Evolutionary conservation across 169 alveolate genomes (phyloP).

Genomic region (Miamiensis avidus): DNA sequence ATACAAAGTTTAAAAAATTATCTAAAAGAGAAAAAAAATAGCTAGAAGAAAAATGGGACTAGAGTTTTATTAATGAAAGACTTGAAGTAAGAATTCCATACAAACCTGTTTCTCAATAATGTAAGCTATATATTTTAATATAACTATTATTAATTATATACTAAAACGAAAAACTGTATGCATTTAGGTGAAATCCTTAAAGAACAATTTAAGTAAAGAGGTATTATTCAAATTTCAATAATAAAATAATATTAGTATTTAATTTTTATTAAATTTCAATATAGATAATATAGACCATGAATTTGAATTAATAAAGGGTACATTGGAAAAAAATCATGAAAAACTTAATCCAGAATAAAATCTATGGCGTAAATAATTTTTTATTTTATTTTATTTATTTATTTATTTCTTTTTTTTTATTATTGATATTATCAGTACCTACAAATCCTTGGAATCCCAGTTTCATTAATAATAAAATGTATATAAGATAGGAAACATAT

Average conservation of each 20-base stretch:
- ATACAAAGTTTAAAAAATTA: no score
- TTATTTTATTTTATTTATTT: no score
- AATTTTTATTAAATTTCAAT: no score
- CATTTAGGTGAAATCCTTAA: neutral
- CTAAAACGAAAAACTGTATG: no score
- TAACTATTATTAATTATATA: no score
- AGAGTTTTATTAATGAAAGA: neutral
- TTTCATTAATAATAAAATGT: neutral
- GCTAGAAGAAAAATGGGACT: neutral
- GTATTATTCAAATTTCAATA: neutral
- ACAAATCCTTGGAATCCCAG: neutral
- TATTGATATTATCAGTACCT: neutral
- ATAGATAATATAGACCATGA: neutral
- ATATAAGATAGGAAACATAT: neutral
- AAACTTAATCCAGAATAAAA: neutral
- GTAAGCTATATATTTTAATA: no score
- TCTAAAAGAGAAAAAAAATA: no score
- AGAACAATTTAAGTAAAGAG: neutral
- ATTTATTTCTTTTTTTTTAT: no score
- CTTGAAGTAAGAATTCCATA: neutral
- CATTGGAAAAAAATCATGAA: no score
- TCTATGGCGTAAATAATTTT: neutral
- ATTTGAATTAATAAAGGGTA: neutral
- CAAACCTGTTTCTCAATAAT: neutral
- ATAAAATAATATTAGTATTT: no score